Evolutionary conservation across 2,329 filamentous ascomycete genomes (phyloP), one percentile per base, ranked within the genome.

Genomic region (Aspergillus udagawae): DNA sequence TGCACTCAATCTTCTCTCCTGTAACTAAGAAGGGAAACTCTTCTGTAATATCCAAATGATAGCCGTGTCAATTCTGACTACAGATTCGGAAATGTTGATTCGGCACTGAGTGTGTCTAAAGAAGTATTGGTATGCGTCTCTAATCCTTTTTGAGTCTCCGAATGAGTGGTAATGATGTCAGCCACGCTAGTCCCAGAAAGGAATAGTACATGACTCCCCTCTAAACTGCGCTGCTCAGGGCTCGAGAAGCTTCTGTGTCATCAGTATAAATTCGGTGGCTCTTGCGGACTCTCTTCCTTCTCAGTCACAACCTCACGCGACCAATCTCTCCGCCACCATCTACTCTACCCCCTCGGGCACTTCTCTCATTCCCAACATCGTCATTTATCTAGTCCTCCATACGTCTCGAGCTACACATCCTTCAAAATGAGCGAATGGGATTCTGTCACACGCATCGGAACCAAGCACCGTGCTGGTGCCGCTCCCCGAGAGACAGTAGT

Each of bases 391-490:
- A 35, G 20, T 47, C 56, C 23, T 25, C 5, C 49, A 48, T 49
- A 51, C 17, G 10, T 28, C 14, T 52, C 38, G 32, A 38, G 35
- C 44, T 48, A 32, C 29, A 47, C 41, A 41, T 53, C 50, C 49
- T 51, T 59, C 68, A 77, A 67, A 66, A 83, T 85, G 86, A 86
- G 89, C 72, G 91, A 96, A 71, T 97, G 93, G 92, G 89, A 96
- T 69, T 77, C 80, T 66, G 86, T 89, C 67, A 96, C 92, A 79
- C 96, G 94, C 84, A 97, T 99, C 73, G 94, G 94, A 72, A 91
- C 86, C 85, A 93, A 90, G 79, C 84, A 84, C 71, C 86, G 86
- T 70, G 83, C 86, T 65, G 89, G 87, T 67, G 76, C 74, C 55
- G 77, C 77, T 49, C 80, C 85, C 65, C 90, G 91, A 67, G 92